phyloP scores from a whole-genome alignment of 768 basidiomycete species.

The Tylopilus balloui region DNA sequence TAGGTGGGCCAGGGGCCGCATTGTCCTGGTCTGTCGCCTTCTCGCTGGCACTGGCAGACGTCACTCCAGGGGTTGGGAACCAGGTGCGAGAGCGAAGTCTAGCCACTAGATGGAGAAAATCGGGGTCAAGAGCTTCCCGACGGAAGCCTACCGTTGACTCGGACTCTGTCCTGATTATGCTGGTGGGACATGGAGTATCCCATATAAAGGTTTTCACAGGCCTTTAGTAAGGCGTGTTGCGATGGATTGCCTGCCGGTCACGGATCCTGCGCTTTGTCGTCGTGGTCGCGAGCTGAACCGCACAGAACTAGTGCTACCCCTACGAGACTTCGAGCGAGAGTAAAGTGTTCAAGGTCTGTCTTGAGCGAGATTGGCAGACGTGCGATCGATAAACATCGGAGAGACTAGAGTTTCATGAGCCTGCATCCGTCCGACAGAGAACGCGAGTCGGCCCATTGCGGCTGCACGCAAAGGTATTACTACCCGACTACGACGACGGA shows the following conservation, averaged over 20 bases:
- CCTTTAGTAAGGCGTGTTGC: background rate
- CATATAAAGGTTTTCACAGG: too few species aligned
- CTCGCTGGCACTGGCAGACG: background rate
- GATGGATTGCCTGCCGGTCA: background rate
- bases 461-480: background rate
- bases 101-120: constrained; percentile 1
- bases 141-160: background rate
- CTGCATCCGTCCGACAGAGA: background rate
- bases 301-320: background rate
- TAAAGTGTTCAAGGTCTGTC: background rate
- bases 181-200: too few species aligned
- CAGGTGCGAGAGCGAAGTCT: background rate
- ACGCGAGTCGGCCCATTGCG: background rate
- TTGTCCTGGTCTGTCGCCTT: background rate
- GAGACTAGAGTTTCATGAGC: background rate
- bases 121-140: background rate
- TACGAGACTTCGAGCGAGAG: background rate
- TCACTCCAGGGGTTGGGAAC: background rate
- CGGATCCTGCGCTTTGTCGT: background rate
- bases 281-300: background rate
- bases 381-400: constrained; percentile 2
- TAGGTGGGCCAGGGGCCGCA: background rate
- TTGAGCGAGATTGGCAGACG: background rate
- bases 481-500: constrained; percentile 6
- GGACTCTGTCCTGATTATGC: background rate